Evolutionary conservation across 257 asterid species (phyloP).

Genomic region (Lantana camara): DNA sequence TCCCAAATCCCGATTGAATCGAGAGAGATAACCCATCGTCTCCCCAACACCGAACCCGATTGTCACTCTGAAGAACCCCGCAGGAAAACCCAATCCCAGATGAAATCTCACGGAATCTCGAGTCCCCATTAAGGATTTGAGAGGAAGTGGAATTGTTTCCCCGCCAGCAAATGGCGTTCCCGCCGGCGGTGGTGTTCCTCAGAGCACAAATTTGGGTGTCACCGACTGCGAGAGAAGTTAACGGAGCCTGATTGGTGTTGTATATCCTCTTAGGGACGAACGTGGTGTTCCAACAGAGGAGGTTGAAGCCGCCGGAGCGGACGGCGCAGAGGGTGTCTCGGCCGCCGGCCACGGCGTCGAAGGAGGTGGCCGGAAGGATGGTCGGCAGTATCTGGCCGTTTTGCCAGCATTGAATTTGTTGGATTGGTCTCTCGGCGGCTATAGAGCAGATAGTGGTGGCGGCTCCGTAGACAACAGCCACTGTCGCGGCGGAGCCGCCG

Average conservation of each 20-base stretch:
- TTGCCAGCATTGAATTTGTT: slow-evolving; percentile 72
- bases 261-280: slow-evolving; percentile 63
- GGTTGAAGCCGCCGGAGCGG: slow-evolving; percentile 72
- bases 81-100: slow-evolving; percentile 80
- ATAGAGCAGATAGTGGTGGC: slow-evolving; percentile 67
- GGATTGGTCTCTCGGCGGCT: slow-evolving; percentile 53
- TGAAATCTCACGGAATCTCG: slow-evolving; percentile 48
- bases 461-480: slow-evolving; percentile 72
- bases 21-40: slow-evolving; percentile 25
- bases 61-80: slow-evolving; percentile 43
- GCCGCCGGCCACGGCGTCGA: slow-evolving; percentile 84
- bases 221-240: slow-evolving; percentile 60
- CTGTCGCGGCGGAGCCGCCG: slow-evolving; percentile 69
- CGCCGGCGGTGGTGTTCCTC: slow-evolving; percentile 30
- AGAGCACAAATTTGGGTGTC: slow-evolving; percentile 72
- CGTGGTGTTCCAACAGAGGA: slow-evolving; percentile 65
- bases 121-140: slow-evolving; percentile 15
- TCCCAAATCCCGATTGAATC: slow-evolving; percentile 52
- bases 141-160: slow-evolving; percentile 32
- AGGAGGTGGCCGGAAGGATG: slow-evolving; percentile 53
- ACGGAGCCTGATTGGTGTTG: slow-evolving; percentile 35
- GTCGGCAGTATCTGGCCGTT: slow-evolving; percentile 41
- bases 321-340: slow-evolving; percentile 61
- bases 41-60: slow-evolving; percentile 78
- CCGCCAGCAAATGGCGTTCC: slow-evolving; percentile 69